A percentile compares a stretch with the other conserved stretches of the same genome.
Conservation (phyloP, 2,329 filamentous ascomycete species). For the Monosporascus sp. region DNA sequence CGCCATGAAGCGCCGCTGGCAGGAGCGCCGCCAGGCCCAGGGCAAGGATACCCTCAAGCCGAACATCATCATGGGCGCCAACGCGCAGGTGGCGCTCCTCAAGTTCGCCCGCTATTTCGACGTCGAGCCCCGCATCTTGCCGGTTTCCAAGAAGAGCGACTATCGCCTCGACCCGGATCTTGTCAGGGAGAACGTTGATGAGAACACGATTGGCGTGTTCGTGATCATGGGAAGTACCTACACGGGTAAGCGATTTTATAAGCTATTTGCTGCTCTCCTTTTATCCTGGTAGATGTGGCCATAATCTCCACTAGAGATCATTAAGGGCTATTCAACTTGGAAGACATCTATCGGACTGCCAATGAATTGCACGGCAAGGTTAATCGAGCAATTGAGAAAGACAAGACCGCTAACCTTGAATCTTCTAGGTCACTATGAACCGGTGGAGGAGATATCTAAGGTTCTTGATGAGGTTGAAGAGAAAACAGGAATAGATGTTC, state of each 20-base stretch:
- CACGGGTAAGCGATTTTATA: constrained; percentile 36
- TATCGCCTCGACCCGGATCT: constrained; percentile 58
- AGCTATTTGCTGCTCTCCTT: not conserved
- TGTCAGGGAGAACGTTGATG: constrained; percentile 62
- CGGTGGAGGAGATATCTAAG: constrained; percentile 61
- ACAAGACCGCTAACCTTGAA: not conserved
- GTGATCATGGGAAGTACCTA: constrained; percentile 69
- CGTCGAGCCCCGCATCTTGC: constrained; percentile 60
- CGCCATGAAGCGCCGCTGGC: constrained; percentile 72
- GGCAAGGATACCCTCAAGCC: constrained; percentile 60
- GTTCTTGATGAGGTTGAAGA: constrained; percentile 59
- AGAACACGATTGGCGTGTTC: constrained; percentile 73
- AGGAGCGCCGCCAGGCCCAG: constrained; percentile 52
- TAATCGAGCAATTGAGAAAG: too few species aligned
- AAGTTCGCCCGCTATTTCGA: constrained; percentile 73
- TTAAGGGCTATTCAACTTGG: not conserved
- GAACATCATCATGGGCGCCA: constrained; percentile 71
- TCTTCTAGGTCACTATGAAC: constrained; percentile 56
- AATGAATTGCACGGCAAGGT: not conserved
- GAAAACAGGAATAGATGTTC: constrained; percentile 57
- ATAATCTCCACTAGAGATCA: too few species aligned
- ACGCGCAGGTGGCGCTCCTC: constrained; percentile 67
- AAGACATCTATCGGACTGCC: not conserved
- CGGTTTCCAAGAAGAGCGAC: constrained; percentile 54
- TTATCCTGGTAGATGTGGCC: too few species aligned